A percentile compares a stretch with the other conserved stretches of the same genome.
phyloP scores from a whole-genome alignment of 2,329 filamentous ascomycete genomes.

The Botrytis aclada region DNA sequence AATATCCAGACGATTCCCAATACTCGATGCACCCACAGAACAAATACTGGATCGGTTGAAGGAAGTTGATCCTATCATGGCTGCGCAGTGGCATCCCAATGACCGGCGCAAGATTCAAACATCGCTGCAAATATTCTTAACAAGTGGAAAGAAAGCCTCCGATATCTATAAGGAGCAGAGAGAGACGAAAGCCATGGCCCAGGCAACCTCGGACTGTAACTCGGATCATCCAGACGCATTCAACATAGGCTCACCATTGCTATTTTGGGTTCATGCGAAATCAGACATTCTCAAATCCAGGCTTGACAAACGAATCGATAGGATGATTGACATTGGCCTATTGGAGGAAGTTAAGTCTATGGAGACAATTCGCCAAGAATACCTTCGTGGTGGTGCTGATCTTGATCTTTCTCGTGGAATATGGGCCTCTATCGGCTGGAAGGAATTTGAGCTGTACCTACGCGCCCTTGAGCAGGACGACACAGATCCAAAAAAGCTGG shows the following conservation, averaged over 20 bases:
- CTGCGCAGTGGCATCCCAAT: slow-evolving; percentile 88
- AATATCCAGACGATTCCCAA: slow-evolving; percentile 55
- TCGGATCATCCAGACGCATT: background rate
- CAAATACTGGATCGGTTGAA: slow-evolving; percentile 68
- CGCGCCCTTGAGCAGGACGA: slow-evolving; percentile 42
- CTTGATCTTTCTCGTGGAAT: slow-evolving; percentile 80
- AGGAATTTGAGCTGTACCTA: slow-evolving; percentile 78
- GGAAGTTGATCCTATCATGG: slow-evolving; percentile 86
- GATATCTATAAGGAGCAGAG: slow-evolving; percentile 83
- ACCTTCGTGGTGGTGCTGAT: slow-evolving; percentile 46
- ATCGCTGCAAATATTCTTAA: slow-evolving; percentile 85
- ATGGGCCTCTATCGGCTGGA: slow-evolving; percentile 96
- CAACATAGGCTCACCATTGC: slow-evolving; percentile 36
- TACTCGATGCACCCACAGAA: slow-evolving; percentile 69
- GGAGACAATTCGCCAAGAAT: slow-evolving; percentile 45
- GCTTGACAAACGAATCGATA: slow-evolving; percentile 74
- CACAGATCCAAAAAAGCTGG: slow-evolving; percentile 43
- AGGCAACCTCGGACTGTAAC: slow-evolving; percentile 23
- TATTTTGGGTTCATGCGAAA: slow-evolving; percentile 86
- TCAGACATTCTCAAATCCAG: slow-evolving; percentile 64
- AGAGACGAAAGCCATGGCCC: slow-evolving; percentile 39
- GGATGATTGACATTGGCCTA: slow-evolving; percentile 71
- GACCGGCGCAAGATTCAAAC: slow-evolving; percentile 86
- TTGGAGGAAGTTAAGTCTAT: slow-evolving; percentile 60
- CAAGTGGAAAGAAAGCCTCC: slow-evolving; percentile 76